phyloP scores from a whole-genome alignment of 2,329 filamentous ascomycete species.

The Xylariaceae sp. region DNA sequence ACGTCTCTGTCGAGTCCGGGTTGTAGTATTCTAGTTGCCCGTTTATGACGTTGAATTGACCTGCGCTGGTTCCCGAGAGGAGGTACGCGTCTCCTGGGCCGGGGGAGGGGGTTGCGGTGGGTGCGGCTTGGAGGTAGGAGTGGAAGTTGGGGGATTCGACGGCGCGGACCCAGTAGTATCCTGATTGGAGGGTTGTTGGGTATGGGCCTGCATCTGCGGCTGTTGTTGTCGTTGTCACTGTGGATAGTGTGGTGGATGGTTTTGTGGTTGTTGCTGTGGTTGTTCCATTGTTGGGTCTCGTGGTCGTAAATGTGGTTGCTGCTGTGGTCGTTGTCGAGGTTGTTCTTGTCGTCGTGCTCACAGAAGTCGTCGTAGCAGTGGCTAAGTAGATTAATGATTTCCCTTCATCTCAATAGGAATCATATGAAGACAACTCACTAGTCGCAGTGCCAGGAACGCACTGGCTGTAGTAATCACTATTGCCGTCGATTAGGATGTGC shows the following conservation, averaged over 20 bases:
- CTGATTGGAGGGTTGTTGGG: slow-evolving; percentile 19
- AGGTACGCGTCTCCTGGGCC: slow-evolving; percentile 18
- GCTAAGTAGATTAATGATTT: not conserved
- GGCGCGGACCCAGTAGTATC: slow-evolving; percentile 20
- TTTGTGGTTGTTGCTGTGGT: slow-evolving; percentile 1
- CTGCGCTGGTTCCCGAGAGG: slow-evolving; percentile 33
- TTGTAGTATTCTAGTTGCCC: slow-evolving; percentile 51
- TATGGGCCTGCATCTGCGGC: slow-evolving; percentile 14
- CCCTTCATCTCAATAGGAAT: not conserved
- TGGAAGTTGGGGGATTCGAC: slow-evolving; percentile 21
- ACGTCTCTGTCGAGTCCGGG: slow-evolving; percentile 28
- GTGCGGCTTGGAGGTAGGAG: slow-evolving; percentile 21
- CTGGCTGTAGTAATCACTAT: slow-evolving; percentile 21
- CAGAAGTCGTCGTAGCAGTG: not conserved
- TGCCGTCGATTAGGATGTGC: slow-evolving; percentile 1
- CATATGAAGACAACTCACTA: slow-evolving; percentile 10
- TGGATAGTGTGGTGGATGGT: slow-evolving; percentile 10
- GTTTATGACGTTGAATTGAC: slow-evolving; percentile 51
- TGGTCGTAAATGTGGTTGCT: not conserved
- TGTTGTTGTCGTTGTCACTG: slow-evolving; percentile 8
- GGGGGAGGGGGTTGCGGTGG: slow-evolving; percentile 17
- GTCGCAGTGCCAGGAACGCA: slow-evolving; percentile 17
- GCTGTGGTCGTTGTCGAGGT: slow-evolving; percentile 4
- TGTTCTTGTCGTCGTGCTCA: not conserved
- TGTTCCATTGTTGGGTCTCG: slow-evolving; percentile 3